Evolutionary conservation across 208 protist species (phyloP), one percentile per base, ranked within the genome.

Genomic region (Phytomonas sp.): DNA sequence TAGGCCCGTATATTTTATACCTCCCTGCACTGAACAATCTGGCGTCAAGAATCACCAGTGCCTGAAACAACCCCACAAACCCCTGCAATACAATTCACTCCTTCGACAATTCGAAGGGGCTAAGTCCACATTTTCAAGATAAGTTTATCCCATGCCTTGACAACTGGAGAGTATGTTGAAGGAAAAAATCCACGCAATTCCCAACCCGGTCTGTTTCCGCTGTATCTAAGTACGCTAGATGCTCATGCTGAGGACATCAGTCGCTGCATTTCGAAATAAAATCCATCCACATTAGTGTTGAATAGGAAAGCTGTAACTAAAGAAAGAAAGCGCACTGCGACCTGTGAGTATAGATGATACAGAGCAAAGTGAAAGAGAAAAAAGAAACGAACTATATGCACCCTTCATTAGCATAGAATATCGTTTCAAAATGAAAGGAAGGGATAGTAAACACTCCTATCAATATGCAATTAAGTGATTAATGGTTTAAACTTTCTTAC

Each of bases 331-430:
- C 2, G 46, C 5, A 56, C 46, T 56, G 11, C 5, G 46, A 7
- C 6, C 20, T 56, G 20, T 26, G 20, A 26, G 26, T 56, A 56
- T 26, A 56, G 20, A 56, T 53, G 28, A 28, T 26, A 46, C n/a
- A 71, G 66, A 71, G 34, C 15, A n/a, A 72, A 51, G 59, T n/a
- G 23, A n/a, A 13, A 62, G 8, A 61, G 23, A 71, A 71, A 61
- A 70, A 60, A 76, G 59, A 37, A 66, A 11, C 43, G 32, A 28
- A 59, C 29, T 62, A n/a, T n/a, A 60, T 40, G 59, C 5, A 17
- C 26, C 43, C 26, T 31, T 37, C 13, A 40, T 31, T 34, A 36
- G 0, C 26, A 23, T 23, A n/a, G 29, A 20, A 13, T 26, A 31
- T 60, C 28, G 64, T 63, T 30, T 40, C 33, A 51, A 66, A 73